Evolutionary conservation across 148 eudicot genomes (phyloP), one percentile per base, ranked within the genome.

Genomic region (Rhododendron vialii): DNA sequence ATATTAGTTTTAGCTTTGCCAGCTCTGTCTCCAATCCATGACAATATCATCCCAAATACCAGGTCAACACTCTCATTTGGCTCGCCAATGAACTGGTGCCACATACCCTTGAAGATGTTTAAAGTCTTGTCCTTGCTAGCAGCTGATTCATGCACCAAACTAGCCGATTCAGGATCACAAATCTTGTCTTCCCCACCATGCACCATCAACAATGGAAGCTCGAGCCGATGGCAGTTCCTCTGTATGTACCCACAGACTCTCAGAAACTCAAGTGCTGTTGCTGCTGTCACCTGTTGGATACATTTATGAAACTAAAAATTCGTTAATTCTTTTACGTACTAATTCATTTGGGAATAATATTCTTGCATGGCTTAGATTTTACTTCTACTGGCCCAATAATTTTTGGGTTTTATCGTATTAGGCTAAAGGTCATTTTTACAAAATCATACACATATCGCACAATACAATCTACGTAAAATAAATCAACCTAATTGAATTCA

Each of bases 31-130:
- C 50, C 84, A 18, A 92, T 86, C 93, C 93, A 92, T 0, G 92
- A 69, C 48, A 92, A 41, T 8, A 90, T 86, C 7, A 57, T 86
- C 59, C 55, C 81, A 50, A 92, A 92, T 73, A 89, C 91, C n/a
- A 30, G 2, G 47, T 90, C 91, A 36, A 83, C 92, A 33, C 71
- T 85, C 17, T 90, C 91, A 71, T 89, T 88, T 24, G 91, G 91
- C 45, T 92, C 93, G n/a, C 93, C 93, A 41, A 92, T 90, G 87
- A 89, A 81, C 80, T 82, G 89, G 30, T 92, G 93, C 92, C 92
- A 89, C 93, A 90, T 88, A 15, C 89, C 92, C 1, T 43, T 53
- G 28, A 84, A 78, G 38, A 90, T 83, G 84, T 85, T 83, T 76
- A 92, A 36, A 36, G 76, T 87, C 86, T 92, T 90, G 69, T 92